These are phyloP conservation scores for Begonia peltatifolia DNA, from an alignment of 306 rosid species.

Conservation along the genomic window DNA sequence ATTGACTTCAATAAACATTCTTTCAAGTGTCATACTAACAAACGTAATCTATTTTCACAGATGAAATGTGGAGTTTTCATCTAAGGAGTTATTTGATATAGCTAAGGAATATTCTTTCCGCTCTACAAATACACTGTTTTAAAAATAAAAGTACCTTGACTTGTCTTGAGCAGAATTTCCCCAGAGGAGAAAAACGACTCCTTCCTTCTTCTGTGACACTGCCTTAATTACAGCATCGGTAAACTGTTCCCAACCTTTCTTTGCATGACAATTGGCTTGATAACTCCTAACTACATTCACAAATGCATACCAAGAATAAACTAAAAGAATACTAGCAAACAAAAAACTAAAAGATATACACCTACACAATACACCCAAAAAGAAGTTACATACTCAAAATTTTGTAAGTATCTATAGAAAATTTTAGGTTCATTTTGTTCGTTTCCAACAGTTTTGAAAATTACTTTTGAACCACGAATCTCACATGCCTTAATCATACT, in stretches of 20 bases:
- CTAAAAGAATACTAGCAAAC: not conserved
- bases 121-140: too few species aligned
- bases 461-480: too few species aligned
- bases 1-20: too few species aligned
- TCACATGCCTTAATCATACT: too few species aligned
- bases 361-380: not conserved
- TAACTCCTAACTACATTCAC: constrained; percentile 60
- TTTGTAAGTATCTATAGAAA: too few species aligned
- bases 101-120: too few species aligned
- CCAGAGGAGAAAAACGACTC: constrained; percentile 83
- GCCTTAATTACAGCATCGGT: constrained; percentile 79
- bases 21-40: too few species aligned
- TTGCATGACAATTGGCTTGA: constrained; percentile 86
- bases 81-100: too few species aligned
- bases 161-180: constrained; percentile 89
- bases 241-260: constrained; percentile 93
- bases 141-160: constrained; percentile 32
- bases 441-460: too few species aligned
- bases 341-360: constrained; percentile 1
- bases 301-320: constrained; percentile 1
- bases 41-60: too few species aligned
- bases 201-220: constrained; percentile 69
- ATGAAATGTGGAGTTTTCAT: too few species aligned
- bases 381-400: not conserved
- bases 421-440: too few species aligned